Evolutionary conservation across 73 alveolate species (phyloP).

Genomic region (Loxodes magnus): DNA sequence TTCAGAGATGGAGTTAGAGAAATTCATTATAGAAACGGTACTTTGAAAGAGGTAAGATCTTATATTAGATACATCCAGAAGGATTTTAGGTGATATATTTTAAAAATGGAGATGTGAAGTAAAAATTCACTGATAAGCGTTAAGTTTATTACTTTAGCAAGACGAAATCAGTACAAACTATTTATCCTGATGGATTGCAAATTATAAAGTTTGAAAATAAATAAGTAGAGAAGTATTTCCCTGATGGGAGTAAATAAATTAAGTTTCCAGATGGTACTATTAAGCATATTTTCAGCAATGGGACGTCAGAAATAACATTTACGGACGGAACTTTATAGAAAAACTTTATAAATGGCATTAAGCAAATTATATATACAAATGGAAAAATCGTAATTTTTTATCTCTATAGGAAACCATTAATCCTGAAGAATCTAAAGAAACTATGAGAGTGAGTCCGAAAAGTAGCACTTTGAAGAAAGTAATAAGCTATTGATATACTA

Average conservation of each 20-base stretch:
- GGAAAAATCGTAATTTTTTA: too few species aligned
- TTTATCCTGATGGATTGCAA: constrained; percentile 34
- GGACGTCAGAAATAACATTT: constrained; percentile 23
- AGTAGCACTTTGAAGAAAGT: too few species aligned
- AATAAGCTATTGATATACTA: too few species aligned
- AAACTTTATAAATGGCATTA: too few species aligned
- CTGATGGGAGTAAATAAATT: constrained; percentile 42
- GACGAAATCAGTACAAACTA: constrained; percentile 51
- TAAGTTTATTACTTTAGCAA: constrained; percentile 33
- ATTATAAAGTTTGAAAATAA: constrained; percentile 33
- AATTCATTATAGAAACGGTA: too few species aligned
- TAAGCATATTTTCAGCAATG: constrained; percentile 27
- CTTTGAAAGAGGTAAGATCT: too few species aligned
- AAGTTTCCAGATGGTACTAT: constrained; percentile 44
- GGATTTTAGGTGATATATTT: constrained; percentile 37
- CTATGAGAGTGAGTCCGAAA: too few species aligned
- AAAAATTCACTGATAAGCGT: constrained; percentile 30
- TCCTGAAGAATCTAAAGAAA: too few species aligned
- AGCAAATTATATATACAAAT: too few species aligned
- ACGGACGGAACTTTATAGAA: constrained; percentile 26
- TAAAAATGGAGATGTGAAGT: constrained; percentile 46
- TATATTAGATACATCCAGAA: constrained; percentile 26
- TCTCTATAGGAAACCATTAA: too few species aligned
- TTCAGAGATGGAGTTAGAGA: too few species aligned
- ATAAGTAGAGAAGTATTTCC: constrained; percentile 42